Evolutionary conservation across 164 flowering plant genomes (phyloP).

Genomic region (Annona squamosa): DNA sequence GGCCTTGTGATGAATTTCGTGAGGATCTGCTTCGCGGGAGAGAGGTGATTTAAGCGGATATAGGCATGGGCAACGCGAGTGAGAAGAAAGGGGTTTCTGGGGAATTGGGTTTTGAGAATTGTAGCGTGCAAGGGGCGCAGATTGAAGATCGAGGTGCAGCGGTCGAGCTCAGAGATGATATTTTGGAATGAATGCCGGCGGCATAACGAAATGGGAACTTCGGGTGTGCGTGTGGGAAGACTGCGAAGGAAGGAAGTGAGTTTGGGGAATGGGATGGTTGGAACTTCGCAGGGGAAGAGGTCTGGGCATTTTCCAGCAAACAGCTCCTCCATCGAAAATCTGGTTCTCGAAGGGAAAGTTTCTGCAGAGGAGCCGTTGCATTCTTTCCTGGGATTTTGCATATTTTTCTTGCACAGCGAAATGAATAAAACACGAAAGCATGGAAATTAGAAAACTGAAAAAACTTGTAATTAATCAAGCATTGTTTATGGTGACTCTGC

Average conservation of each 20-base stretch:
- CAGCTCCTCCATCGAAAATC: background rate
- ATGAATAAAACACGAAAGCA: too few species aligned
- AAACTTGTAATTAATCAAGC: too few species aligned
- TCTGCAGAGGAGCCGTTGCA: too few species aligned
- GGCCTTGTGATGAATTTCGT: constrained; percentile 6
- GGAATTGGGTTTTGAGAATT: constrained; percentile 16
- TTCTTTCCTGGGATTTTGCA: background rate
- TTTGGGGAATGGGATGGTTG: background rate
- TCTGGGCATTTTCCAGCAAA: background rate
- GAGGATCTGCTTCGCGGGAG: constrained; percentile 7
- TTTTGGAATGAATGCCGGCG: background rate
- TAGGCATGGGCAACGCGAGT: constrained; percentile 15
- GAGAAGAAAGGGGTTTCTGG: constrained; percentile 11
- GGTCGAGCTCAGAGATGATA: constrained; percentile 3
- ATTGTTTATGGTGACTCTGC: too few species aligned
- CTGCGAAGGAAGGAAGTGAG: too few species aligned
- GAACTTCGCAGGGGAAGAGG: background rate
- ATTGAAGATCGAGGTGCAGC: constrained; percentile 1
- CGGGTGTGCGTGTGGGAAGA: too few species aligned
- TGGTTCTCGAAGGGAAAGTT: too few species aligned
- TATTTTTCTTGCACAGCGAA: background rate
- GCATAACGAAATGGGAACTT: background rate
- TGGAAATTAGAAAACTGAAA: too few species aligned
- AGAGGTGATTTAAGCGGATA: background rate
- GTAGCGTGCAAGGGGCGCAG: constrained; percentile 7